A percentile compares a stretch with the other conserved stretches of the same genome.
Evolutionary conservation across 352 stramenopile species (phyloP).

Genomic region (Globisporangium orthogonon): DNA sequence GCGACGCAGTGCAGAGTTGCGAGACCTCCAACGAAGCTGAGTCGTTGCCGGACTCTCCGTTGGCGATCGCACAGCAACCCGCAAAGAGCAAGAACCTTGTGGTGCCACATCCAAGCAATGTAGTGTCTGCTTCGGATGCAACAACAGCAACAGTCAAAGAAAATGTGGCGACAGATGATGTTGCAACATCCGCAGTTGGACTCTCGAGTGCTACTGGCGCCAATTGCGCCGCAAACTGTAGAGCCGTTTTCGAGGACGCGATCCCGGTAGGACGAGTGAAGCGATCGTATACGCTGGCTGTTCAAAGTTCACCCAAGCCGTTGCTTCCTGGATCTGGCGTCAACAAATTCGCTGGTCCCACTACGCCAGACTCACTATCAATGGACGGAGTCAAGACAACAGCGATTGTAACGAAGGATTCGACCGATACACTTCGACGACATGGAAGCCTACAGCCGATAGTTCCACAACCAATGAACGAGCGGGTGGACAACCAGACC

Average conservation of each 20-base stretch:
- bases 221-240: background rate
- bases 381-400: background rate
- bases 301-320: background rate
- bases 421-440: background rate
- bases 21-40: background rate
- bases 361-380: too few relatives aligned
- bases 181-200: background rate
- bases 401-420: background rate
- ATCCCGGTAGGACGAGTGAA: background rate
- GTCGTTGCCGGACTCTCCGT: background rate
- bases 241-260: background rate
- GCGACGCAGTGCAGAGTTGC: background rate
- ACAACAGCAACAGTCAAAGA: background rate
- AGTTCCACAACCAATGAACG: conserved; percentile 17
- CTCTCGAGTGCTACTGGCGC: background rate
- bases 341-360: background rate
- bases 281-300: conserved; percentile 6
- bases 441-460: conserved; percentile 12
- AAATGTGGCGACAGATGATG: background rate
- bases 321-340: background rate
- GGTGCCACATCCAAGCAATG: conserved; percentile 3
- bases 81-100: conserved; percentile 10
- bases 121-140: background rate
- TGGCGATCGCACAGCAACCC: background rate
- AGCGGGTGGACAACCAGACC: conserved; percentile 5